These are phyloP conservation scores for Vinca minor DNA, from an alignment of 257 asterid species.

Conservation along the genomic window DNA sequence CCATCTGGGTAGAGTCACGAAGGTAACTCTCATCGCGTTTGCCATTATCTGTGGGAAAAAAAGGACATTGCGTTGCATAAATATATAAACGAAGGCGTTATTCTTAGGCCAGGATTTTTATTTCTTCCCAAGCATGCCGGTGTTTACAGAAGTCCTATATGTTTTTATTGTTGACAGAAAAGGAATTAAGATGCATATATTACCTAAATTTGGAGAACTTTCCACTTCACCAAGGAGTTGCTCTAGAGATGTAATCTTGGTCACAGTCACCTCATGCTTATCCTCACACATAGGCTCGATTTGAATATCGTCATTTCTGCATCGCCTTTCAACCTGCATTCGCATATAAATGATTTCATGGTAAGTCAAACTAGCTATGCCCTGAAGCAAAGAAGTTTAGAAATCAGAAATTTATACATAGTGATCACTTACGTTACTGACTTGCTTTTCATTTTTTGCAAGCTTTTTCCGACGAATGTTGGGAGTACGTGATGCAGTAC, in stretches of 20 bases:
- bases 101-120: no score
- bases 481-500: slow-evolving; percentile 16
- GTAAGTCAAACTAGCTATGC: no score
- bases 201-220: slow-evolving; percentile 32
- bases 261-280: slow-evolving; percentile 11
- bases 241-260: slow-evolving; percentile 18
- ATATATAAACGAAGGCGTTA: no score
- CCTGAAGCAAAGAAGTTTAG: no score
- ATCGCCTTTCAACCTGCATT: no score
- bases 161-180: no score
- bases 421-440: slow-evolving; percentile 32
- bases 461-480: slow-evolving; percentile 30
- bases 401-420: not conserved
- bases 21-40: slow-evolving; percentile 16
- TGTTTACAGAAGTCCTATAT: no score
- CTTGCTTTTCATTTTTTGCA: slow-evolving; percentile 26
- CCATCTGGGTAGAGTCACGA: slow-evolving; percentile 16
- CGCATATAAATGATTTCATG: slow-evolving; percentile 11
- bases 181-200: no score
- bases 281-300: slow-evolving; percentile 14
- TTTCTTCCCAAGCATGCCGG: no score
- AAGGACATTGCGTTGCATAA: slow-evolving; percentile 11
- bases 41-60: slow-evolving; percentile 35
- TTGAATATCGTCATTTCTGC: slow-evolving; percentile 15
- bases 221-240: slow-evolving; percentile 18